Conservation (phyloP, 441 rosid genomes). For the Populus hybrid region DNA sequence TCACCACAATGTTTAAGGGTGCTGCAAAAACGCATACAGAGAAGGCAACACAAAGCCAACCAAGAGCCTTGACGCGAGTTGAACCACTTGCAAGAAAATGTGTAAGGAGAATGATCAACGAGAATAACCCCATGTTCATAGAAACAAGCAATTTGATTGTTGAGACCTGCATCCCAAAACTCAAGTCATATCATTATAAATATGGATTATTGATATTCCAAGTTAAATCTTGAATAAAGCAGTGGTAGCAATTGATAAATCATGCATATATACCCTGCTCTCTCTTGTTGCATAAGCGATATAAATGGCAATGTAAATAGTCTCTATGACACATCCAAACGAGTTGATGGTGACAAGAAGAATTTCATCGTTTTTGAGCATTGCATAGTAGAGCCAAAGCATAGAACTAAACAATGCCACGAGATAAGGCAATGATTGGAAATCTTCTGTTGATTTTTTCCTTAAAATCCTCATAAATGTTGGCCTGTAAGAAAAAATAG, state of each 20-base stretch:
- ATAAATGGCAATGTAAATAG: slow-evolving; percentile 57
- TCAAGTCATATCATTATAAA: neutral
- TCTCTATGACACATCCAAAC: slow-evolving; percentile 70
- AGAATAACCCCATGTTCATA: slow-evolving; percentile 60
- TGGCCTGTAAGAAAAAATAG: slow-evolving; percentile 38
- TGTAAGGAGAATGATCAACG: slow-evolving; percentile 39
- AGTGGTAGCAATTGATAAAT: neutral
- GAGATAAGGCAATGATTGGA: slow-evolving; percentile 72
- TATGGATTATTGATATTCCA: neutral
- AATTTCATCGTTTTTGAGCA: slow-evolving; percentile 43
- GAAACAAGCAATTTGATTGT: slow-evolving; percentile 45
- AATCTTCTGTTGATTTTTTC: slow-evolving; percentile 71
- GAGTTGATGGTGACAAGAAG: slow-evolving; percentile 80
- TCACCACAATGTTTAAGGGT: slow-evolving; percentile 71
- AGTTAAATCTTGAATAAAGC: neutral
- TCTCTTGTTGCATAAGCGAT: slow-evolving; percentile 53
- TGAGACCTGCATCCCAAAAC: slow-evolving; percentile 41
- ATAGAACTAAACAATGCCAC: slow-evolving; percentile 78
- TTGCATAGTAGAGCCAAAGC: slow-evolving; percentile 89
- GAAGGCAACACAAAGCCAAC: slow-evolving; percentile 80
- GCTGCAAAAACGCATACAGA: slow-evolving; percentile 75
- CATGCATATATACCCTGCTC: slow-evolving; percentile 37
- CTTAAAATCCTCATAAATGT: slow-evolving; percentile 65
- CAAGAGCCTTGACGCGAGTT: slow-evolving; percentile 42
- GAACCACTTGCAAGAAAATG: slow-evolving; percentile 32